A percentile compares a stretch with the other conserved stretches of the same genome.
phyloP scores from a whole-genome alignment of 176 grass and related monocot species.

The Carex cristatella region DNA sequence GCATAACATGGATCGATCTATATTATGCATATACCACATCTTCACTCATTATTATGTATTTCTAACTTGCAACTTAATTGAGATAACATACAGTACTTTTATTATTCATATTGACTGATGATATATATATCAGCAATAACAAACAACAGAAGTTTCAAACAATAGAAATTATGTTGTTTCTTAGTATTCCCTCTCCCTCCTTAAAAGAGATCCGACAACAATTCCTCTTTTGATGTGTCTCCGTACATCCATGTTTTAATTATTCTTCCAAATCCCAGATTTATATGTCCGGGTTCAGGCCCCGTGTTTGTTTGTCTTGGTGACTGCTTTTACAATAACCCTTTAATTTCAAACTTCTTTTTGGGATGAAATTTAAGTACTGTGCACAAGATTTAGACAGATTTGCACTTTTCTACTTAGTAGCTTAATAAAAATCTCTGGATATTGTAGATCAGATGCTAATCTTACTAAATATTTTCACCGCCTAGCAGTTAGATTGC shows the following conservation, averaged over 20 bases:
- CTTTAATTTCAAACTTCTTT: neutral
- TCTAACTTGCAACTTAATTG: neutral
- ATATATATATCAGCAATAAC: neutral
- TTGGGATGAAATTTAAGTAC: neutral
- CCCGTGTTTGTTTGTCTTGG: neutral
- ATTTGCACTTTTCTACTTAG: neutral
- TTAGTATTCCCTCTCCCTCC: neutral
- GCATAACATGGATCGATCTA: no score
- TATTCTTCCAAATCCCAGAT: neutral
- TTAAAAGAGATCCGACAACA: neutral
- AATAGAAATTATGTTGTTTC: neutral
- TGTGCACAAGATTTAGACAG: neutral
- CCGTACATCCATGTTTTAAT: constrained; percentile 16
- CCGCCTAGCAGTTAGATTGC: neutral
- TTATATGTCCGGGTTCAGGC: neutral
- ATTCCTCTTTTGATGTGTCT: constrained; percentile 1
- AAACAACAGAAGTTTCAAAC: neutral
- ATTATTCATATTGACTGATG: neutral
- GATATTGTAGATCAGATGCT: no score
- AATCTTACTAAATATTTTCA: neutral
- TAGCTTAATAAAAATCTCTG: no score
- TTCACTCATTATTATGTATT: neutral
- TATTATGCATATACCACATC: no score
- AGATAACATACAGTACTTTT: neutral
- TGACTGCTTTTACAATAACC: neutral